These are phyloP conservation scores for Rhodotorula sp. DNA, from an alignment of 1,284 basidiomycete species.

Conservation along the genomic window DNA sequence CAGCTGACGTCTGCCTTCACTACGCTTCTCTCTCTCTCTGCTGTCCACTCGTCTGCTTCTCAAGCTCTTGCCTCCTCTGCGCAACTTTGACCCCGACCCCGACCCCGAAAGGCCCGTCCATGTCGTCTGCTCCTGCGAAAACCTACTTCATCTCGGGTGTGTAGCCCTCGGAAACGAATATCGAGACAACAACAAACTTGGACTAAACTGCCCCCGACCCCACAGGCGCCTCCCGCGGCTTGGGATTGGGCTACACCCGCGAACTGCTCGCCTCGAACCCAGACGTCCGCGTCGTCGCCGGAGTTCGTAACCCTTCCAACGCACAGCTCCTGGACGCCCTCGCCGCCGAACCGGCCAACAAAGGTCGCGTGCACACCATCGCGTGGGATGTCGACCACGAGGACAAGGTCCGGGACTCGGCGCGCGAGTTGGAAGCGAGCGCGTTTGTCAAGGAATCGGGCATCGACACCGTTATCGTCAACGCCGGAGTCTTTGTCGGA, in stretches of 20 bases:
- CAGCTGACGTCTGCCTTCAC: too few relatives aligned
- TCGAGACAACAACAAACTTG: too few relatives aligned
- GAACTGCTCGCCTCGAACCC: slow-evolving; percentile 19
- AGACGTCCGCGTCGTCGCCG: slow-evolving; percentile 18
- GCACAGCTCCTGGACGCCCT: slow-evolving; percentile 25
- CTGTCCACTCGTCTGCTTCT: neutral
- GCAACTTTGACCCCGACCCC: neutral
- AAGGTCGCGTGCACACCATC: slow-evolving; percentile 11
- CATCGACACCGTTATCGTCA: slow-evolving; percentile 21
- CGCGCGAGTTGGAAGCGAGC: neutral
- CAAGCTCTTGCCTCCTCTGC: neutral
- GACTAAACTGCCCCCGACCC: neutral
- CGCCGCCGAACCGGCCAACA: slow-evolving; percentile 11
- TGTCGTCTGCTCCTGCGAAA: neutral
- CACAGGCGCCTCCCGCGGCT: slow-evolving; percentile 28
- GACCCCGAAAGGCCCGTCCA: neutral
- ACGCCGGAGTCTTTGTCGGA: slow-evolving; percentile 24
- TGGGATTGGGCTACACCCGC: slow-evolving; percentile 30
- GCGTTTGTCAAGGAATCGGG: slow-evolving; percentile 5
- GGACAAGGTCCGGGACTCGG: slow-evolving; percentile 8
- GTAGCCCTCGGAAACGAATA: too few relatives aligned
- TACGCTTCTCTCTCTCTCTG: neutral
- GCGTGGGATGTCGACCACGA: slow-evolving; percentile 22
- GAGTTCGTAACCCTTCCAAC: slow-evolving; percentile 24
- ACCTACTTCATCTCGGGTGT: slow-evolving; percentile 28